Evolutionary conservation across 2,329 filamentous ascomycete genomes (phyloP).

Genomic region (Pleomassaria siparia): DNA sequence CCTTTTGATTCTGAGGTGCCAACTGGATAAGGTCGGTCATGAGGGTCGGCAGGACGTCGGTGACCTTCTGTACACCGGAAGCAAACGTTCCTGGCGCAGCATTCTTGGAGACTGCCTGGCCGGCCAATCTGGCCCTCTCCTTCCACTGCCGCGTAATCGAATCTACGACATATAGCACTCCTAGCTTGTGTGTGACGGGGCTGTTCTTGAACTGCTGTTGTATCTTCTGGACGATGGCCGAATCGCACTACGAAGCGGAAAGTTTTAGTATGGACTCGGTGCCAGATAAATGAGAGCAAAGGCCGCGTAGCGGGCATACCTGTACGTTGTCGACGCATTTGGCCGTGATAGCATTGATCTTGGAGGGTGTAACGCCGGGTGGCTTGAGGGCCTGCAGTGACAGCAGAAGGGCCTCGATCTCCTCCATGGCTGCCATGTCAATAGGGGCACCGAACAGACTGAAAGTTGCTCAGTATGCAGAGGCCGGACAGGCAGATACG

Average conservation of each 20-base stretch:
- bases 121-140: slow-evolving; percentile 85
- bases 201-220: slow-evolving; percentile 97
- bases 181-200: slow-evolving; percentile 92
- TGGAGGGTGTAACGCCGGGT: slow-evolving; percentile 89
- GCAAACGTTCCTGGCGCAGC: slow-evolving; percentile 91
- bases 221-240: slow-evolving; percentile 91
- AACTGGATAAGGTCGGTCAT: slow-evolving; percentile 94
- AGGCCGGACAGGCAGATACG: slow-evolving; percentile 9
- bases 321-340: slow-evolving; percentile 69
- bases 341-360: slow-evolving; percentile 82
- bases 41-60: slow-evolving; percentile 86
- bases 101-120: slow-evolving; percentile 74
- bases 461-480: too few relatives aligned
- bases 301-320: slow-evolving; percentile 26
- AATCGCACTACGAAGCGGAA: slow-evolving; percentile 71
- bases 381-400: slow-evolving; percentile 90
- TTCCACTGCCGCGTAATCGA: slow-evolving; percentile 99
- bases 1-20: slow-evolving; percentile 91
- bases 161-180: slow-evolving; percentile 99
- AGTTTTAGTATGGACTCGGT: slow-evolving; percentile 28
- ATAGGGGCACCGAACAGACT: slow-evolving; percentile 22
- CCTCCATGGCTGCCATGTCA: slow-evolving; percentile 73
- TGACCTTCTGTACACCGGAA: slow-evolving; percentile 94
- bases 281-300: slow-evolving; percentile 6
- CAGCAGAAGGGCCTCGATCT: slow-evolving; percentile 86